Conservation (phyloP, 768 basidiomycete species). For the Termitomyces bulborhizus region DNA sequence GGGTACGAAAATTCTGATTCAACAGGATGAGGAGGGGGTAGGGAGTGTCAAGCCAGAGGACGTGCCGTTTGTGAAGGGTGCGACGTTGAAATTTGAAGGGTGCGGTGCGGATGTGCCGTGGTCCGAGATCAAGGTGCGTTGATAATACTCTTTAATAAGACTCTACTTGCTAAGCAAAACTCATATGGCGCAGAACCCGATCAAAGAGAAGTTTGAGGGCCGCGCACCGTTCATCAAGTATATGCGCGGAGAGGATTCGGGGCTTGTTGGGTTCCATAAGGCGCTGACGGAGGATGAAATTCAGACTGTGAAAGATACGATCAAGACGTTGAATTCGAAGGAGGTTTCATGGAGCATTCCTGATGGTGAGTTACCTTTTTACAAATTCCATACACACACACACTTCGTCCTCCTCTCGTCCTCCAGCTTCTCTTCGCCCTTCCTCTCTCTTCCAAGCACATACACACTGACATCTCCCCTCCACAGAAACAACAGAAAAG, state of each 20-base stretch:
- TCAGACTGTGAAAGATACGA: slow-evolving; percentile 55
- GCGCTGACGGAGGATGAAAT: slow-evolving; percentile 68
- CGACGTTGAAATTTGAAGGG: slow-evolving; percentile 54
- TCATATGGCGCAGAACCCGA: slow-evolving; percentile 29
- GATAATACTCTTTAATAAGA: not conserved
- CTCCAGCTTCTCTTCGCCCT: not conserved
- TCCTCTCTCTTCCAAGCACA: no score
- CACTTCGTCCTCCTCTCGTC: not conserved
- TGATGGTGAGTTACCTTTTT: slow-evolving; percentile 39
- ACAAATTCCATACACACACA: not conserved
- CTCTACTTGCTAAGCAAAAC: not conserved
- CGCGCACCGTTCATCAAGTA: slow-evolving; percentile 49
- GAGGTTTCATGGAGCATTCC: slow-evolving; percentile 61
- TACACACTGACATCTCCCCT: not conserved
- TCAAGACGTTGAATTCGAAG: slow-evolving; percentile 60
- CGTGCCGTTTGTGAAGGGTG: slow-evolving; percentile 47
- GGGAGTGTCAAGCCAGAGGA: slow-evolving; percentile 60
- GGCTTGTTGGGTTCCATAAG: slow-evolving; percentile 60
- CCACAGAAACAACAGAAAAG: slow-evolving; percentile 64
- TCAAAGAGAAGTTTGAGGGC: slow-evolving; percentile 44
- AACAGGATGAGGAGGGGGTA: slow-evolving; percentile 53
- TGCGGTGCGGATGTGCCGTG: slow-evolving; percentile 44
- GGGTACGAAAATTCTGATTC: slow-evolving; percentile 61
- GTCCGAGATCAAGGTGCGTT: slow-evolving; percentile 43
- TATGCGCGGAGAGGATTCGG: slow-evolving; percentile 35